These are phyloP conservation scores for Ceriops tagal DNA, from an alignment of 345 rosid species.

Conservation along the genomic window DNA sequence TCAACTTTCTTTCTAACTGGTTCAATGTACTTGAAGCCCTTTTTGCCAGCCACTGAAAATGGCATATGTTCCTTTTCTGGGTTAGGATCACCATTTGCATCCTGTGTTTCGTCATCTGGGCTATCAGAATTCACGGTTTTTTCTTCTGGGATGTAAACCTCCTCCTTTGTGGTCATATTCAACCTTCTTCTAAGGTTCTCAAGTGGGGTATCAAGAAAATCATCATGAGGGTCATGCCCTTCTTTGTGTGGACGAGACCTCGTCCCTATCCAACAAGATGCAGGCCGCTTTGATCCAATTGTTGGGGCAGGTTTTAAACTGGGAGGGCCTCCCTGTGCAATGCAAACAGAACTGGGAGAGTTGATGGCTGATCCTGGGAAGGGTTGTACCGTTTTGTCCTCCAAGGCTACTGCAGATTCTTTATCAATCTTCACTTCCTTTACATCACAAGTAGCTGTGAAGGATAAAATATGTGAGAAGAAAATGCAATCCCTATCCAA, in stretches of 20 bases:
- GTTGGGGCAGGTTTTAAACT: constrained; percentile 37
- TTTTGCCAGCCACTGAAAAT: constrained; percentile 36
- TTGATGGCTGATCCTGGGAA: constrained; percentile 33
- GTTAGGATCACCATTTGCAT: constrained; percentile 43
- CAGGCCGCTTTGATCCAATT: constrained; percentile 59
- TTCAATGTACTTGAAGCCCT: constrained; percentile 66
- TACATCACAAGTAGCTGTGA: constrained; percentile 20
- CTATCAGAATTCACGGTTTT: constrained; percentile 30
- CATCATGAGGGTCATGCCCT: constrained; percentile 79
- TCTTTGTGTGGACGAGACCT: constrained; percentile 50
- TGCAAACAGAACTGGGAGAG: constrained; percentile 26
- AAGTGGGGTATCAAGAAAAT: constrained; percentile 79
- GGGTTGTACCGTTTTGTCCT: constrained; percentile 19
- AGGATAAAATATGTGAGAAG: constrained; percentile 12
- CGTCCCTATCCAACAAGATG: constrained; percentile 74
- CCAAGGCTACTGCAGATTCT: constrained; percentile 23
- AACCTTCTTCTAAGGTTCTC: constrained; percentile 54
- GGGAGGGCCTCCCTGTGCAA: constrained; percentile 27
- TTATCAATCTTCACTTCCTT: constrained; percentile 33
- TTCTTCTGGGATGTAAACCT: constrained; percentile 14
- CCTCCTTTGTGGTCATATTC: constrained; percentile 37
- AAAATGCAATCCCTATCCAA: background rate
- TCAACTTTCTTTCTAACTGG: constrained; percentile 78
- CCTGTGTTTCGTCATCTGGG: constrained; percentile 76
- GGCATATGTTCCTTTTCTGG: constrained; percentile 38